Evolutionary conservation across 169 alveolate genomes (phyloP), one percentile per base, ranked within the genome.

Genomic region (Eimeria brunetti): DNA sequence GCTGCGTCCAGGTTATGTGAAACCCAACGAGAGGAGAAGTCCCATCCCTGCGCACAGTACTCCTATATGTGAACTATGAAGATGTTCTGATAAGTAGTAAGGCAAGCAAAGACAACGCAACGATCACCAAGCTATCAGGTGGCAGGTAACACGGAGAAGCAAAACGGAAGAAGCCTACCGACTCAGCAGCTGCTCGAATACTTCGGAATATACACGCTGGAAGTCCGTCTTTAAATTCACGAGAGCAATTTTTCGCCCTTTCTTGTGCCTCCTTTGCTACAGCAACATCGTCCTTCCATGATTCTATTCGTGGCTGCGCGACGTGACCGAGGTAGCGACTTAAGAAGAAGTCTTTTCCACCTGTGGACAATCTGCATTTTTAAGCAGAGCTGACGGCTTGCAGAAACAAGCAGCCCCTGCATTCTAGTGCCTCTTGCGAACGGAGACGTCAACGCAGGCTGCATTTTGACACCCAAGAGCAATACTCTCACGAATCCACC

Each of bases 21-120:
- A 84, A 84, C 91, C 91, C 91, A 84, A 36, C 91, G 91, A 18
- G 91, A 84, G 27, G 78, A 84, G 58, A 84, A 84, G 76, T 84
- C 91, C 91, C 91, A 84, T 2, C 91, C 91, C 91, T 84, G 91
- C 51, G 53, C 58, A 44, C 46, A 44, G 78, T n/a, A 67, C 20
- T 18, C 78, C 78, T 67, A 8, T 75, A 41, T 1, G 33, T 20
- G 60, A 30, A 27, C 58, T 41, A 75, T 44, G 58, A 38, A 30
- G 51, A 5, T 41, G 60, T 20, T 46, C 33, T 18, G 1, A 30
- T 18, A 18, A 4, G 56, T 41, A n/a, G 85, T 18, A 11, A 46
- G n/a, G 51, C 44, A 24, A 36, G 51, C 44, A 71, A 16, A 38
- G 18, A 71, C 53, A 30, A 71, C 53, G 51, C 49, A 36, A 33